Conservation (phyloP, 495 filamentous ascomycete species). For the Saxophila tyrrhenica region DNA sequence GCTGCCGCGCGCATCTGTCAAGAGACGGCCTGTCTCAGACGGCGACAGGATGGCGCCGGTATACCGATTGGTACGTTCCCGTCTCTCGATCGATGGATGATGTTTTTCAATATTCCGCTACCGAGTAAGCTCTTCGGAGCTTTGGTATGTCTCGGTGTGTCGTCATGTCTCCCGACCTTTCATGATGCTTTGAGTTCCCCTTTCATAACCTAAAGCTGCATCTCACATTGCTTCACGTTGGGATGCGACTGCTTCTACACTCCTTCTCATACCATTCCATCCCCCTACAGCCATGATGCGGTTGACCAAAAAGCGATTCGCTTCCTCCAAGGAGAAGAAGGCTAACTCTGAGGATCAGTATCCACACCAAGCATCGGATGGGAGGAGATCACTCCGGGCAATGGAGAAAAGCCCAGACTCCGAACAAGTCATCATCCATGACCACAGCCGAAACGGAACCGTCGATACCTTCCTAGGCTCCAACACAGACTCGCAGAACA, state of each 20-base stretch:
- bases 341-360: conserved; percentile 14
- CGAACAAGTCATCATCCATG: background rate
- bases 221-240: background rate
- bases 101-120: too few relatives aligned
- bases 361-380: conserved; percentile 6
- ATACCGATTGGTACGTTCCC: background rate
- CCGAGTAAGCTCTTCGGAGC: too few relatives aligned
- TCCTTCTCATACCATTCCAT: background rate
- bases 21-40: background rate
- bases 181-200: background rate
- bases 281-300: too few relatives aligned
- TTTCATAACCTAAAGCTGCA: background rate
- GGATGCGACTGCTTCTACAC: background rate
- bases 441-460: background rate
- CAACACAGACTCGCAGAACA: background rate
- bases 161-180: background rate
- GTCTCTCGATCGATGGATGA: too few relatives aligned
- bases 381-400: background rate
- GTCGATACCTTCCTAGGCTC: background rate
- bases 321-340: background rate
- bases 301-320: too few relatives aligned
- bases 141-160: background rate
- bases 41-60: background rate
- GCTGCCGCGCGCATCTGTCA: background rate
- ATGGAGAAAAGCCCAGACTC: background rate